Evolutionary conservation across 2,329 filamentous ascomycete genomes (phyloP).

Genomic region (Ophiostoma pallidulum): DNA sequence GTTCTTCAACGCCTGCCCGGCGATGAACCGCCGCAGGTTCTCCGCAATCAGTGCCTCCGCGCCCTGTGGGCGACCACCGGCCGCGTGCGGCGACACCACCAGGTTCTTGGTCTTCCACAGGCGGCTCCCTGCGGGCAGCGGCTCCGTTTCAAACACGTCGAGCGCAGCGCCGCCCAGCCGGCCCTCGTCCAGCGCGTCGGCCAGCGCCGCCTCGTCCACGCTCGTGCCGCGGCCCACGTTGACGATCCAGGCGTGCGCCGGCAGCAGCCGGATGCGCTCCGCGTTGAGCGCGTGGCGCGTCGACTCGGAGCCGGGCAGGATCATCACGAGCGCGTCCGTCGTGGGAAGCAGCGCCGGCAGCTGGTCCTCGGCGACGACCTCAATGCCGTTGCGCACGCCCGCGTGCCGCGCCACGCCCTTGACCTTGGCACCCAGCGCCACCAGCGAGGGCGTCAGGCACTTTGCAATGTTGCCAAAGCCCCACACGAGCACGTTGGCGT

Average conservation of each 20-base stretch:
- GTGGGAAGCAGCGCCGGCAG: conserved; percentile 30
- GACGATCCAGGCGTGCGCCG: conserved; percentile 32
- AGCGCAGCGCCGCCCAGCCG: conserved; percentile 40
- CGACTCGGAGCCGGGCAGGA: conserved; percentile 32
- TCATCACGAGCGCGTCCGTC: conserved; percentile 41
- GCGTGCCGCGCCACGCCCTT: conserved; percentile 45
- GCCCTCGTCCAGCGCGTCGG: conserved; percentile 33
- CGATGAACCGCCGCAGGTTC: conserved; percentile 51
- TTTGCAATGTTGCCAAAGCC: conserved; percentile 42
- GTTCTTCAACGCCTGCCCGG: conserved; percentile 51
- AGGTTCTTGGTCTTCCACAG: conserved; percentile 20
- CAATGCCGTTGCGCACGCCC: conserved; percentile 44
- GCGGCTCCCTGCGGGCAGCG: conserved; percentile 29
- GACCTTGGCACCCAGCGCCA: conserved; percentile 44
- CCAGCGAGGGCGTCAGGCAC: conserved; percentile 31
- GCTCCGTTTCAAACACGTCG: conserved; percentile 38
- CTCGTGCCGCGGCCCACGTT: conserved; percentile 40
- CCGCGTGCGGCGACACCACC: conserved; percentile 27
- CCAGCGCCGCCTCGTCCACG: conserved; percentile 40
- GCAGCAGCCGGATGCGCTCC: conserved; percentile 29
- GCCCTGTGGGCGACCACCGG: conserved; percentile 51
- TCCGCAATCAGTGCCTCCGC: conserved; percentile 50
- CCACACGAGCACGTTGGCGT: conserved; percentile 36
- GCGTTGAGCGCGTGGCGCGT: conserved; percentile 33
- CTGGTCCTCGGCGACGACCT: conserved; percentile 32